These are phyloP conservation scores for Echinochloa phyllopogon DNA, from an alignment of 176 grass and related monocot species.

Conservation along the genomic window DNA sequence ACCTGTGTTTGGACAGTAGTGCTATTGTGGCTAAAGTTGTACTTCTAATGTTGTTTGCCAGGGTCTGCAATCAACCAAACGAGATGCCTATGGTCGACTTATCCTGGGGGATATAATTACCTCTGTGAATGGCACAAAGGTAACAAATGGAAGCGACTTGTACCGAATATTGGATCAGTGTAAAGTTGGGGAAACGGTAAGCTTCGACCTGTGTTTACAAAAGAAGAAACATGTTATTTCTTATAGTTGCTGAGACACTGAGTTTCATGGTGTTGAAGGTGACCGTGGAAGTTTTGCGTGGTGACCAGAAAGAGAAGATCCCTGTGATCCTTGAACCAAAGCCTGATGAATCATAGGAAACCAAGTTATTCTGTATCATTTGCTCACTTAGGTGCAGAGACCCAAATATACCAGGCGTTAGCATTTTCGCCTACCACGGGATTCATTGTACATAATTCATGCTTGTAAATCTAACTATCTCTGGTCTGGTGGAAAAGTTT, in stretches of 20 bases:
- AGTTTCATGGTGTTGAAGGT: conserved; percentile 49
- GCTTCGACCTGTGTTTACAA: background rate
- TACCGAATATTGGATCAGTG: conserved; percentile 97
- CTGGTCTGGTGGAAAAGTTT: background rate
- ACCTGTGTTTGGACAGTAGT: background rate
- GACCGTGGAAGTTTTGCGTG: conserved; percentile 90
- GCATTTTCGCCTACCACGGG: conserved; percentile 28
- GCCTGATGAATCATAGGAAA: conserved; percentile 76
- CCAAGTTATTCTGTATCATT: background rate
- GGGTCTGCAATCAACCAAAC: conserved; percentile 86
- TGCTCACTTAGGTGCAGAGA: conserved; percentile 30
- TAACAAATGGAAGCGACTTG: conserved; percentile 87
- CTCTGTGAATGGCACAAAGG: conserved; percentile 86
- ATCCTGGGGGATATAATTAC: conserved; percentile 97
- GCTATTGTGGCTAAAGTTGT: conserved; percentile 18
- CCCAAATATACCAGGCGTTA: conserved; percentile 7
- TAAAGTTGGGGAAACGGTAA: conserved; percentile 98
- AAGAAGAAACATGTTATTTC: background rate
- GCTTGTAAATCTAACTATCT: conserved; percentile 31
- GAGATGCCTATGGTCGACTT: conserved; percentile 88
- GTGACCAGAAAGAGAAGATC: conserved; percentile 95
- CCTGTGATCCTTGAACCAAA: conserved; percentile 91
- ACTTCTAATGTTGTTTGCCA: conserved; percentile 33
- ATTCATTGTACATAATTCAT: conserved; percentile 57
- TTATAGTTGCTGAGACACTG: background rate